A percentile compares a stretch with the other conserved stretches of the same genome.
Conservation (phyloP, 768 basidiomycete species). For the Crepidotus variabilis region DNA sequence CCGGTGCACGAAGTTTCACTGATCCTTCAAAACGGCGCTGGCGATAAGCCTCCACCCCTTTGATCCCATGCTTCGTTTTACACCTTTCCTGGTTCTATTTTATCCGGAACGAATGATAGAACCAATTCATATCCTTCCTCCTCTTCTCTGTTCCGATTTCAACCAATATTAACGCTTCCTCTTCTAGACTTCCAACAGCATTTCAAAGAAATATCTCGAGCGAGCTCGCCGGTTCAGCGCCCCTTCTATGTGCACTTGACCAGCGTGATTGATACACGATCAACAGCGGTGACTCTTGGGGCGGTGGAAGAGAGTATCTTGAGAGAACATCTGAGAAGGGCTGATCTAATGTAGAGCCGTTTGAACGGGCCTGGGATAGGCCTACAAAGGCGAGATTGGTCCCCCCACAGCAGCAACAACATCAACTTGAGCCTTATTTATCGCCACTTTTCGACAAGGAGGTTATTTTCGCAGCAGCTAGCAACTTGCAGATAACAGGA, state of each 20-base stretch:
- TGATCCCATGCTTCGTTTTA: not conserved
- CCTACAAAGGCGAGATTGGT: no score
- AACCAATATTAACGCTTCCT: not conserved
- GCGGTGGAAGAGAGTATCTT: constrained; percentile 77
- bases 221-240: constrained; percentile 58
- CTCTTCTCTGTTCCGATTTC: constrained; percentile 3
- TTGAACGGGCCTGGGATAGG: no score
- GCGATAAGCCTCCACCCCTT: not conserved
- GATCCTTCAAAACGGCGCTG: no score
- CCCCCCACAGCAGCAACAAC: no score
- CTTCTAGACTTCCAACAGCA: constrained; percentile 71
- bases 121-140: not conserved
- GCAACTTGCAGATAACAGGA: no score
- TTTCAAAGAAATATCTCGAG: constrained; percentile 70
- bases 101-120: not conserved
- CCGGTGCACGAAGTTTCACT: no score
- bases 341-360: constrained; percentile 55
- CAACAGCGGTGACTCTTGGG: constrained; percentile 67
- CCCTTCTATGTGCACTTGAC: constrained; percentile 73
- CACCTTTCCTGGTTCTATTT: not conserved
- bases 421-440: no score
- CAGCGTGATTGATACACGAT: constrained; percentile 72
- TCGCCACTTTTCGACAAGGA: no score
- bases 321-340: constrained; percentile 63
- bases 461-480: no score